phyloP scores from a whole-genome alignment of 2,329 filamentous ascomycete genomes.

The Pseudocercospora macadamiae region DNA sequence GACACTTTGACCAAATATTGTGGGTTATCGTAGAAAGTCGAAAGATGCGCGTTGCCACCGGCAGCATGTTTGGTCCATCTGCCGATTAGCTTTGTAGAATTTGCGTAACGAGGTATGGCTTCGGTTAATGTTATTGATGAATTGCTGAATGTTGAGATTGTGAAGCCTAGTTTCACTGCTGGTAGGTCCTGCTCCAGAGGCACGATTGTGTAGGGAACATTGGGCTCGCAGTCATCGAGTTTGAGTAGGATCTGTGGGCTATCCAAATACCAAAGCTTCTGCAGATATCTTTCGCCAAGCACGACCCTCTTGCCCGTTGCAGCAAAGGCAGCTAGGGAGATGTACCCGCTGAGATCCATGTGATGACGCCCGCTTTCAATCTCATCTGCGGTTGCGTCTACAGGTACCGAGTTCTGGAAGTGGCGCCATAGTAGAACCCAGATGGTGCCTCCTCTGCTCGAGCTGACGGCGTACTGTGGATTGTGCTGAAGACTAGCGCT shows the following conservation, averaged over 20 bases:
- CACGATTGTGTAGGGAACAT: conserved; percentile 63
- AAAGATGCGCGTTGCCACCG: conserved; percentile 78
- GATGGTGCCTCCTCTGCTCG: conserved; percentile 61
- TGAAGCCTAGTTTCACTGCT: conserved; percentile 76
- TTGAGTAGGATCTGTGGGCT: conserved; percentile 88
- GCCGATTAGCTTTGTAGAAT: conserved; percentile 62
- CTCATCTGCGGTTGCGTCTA: conserved; percentile 35
- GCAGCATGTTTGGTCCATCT: conserved; percentile 79
- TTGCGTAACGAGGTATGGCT: conserved; percentile 63
- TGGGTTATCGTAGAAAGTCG: conserved; percentile 81
- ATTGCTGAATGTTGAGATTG: conserved; percentile 78
- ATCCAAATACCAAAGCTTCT: conserved; percentile 86
- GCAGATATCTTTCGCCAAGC: conserved; percentile 70
- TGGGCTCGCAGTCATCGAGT: conserved; percentile 64
- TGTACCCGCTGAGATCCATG: conserved; percentile 67
- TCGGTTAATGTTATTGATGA: conserved; percentile 62
- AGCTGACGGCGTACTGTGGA: conserved; percentile 61
- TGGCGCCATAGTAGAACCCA: conserved; percentile 90
- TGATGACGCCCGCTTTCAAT: conserved; percentile 47
- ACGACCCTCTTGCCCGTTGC: conserved; percentile 72
- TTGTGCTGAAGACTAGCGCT: conserved; percentile 73
- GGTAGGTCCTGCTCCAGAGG: conserved; percentile 79
- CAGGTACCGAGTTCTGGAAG: conserved; percentile 54
- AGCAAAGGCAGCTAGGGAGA: conserved; percentile 81
- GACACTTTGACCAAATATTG: conserved; percentile 73